Base-by-base conservation (phyloP, 805 yeast genomes). In the Candida quercuum region DNA sequence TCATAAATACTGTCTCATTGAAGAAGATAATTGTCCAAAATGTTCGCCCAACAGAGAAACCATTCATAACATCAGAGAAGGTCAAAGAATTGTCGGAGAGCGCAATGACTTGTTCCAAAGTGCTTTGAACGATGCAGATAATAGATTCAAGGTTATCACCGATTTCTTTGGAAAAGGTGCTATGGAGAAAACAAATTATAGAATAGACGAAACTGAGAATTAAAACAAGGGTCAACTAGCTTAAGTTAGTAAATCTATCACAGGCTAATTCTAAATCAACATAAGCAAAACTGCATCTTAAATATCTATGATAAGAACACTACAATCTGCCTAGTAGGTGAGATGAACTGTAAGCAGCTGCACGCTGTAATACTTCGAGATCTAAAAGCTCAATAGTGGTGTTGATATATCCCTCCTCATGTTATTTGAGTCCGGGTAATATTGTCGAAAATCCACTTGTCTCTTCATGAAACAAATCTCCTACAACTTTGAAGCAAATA, bases 151-250 rank as follows among this genome's bases (percentile, higher is more conserved):
- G 52, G 80, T 81, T 3, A 73, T 91, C 36, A 73, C 82, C 41
- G 94, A 86, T 38, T 89, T 81, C 56, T 73, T 89, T 32, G 95
- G 96, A 2, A 74, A 88, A 40, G 99, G 99, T 2, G 91, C 83
- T 0, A 73, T 89, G 76, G 86, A 81, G 34, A 59, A 37, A n/a
- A 35, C 37, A 4, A 42, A 40, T 11, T 41, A 40, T 26, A 35
- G 22, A 6, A 8, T 40, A 19, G 38, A 32, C 8, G 29, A 32
- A 30, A 19, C 10, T 4, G 28, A 11, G 8, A 11, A 22, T 22
- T n/a, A 19, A 29, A 16, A 29, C 6, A 6, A 28, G 13, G 31
- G 7, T 15, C 6, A 15, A 15, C 19, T 11, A 14, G 31, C 13
- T 14, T 11, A 17, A 17, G n/a, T n/a, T n/a, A n/a, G n/a, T n/a